These are phyloP conservation scores for Arctium lappa DNA, from an alignment of 129 eudicot species.

Conservation along the genomic window DNA sequence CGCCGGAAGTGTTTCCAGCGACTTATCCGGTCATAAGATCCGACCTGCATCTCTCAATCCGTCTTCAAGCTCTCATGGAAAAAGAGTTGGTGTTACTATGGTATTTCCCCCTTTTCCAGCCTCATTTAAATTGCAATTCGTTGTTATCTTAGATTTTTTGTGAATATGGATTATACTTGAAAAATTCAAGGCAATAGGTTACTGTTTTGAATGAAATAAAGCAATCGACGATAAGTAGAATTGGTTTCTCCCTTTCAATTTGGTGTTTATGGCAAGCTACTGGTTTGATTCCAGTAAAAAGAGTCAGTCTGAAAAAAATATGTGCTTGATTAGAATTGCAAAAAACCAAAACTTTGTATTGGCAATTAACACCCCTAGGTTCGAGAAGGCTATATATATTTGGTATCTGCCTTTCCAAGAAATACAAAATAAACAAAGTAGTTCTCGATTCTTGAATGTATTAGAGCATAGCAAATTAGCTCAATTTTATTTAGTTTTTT, in stretches of 20 bases:
- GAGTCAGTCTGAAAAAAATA: background rate
- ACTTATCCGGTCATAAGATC: constrained; percentile 50
- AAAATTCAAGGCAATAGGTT: background rate
- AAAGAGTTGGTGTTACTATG: constrained; percentile 76
- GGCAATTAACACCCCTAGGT: background rate
- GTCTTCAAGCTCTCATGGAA: constrained; percentile 37
- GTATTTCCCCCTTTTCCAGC: constrained; percentile 29
- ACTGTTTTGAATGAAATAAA: background rate
- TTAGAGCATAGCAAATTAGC: background rate
- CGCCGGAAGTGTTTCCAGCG: constrained; percentile 42
- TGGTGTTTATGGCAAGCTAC: background rate
- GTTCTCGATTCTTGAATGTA: background rate
- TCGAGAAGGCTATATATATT: background rate
- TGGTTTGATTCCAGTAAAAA: background rate
- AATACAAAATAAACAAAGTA: background rate
- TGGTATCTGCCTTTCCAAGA: background rate
- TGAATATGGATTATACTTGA: background rate
- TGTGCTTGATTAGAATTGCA: background rate
- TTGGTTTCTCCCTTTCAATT: background rate
- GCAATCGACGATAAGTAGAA: background rate
- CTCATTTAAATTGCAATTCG: background rate
- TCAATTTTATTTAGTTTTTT: too few species aligned
- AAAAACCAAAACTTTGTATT: background rate
- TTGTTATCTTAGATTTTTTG: background rate
- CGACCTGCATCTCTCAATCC: constrained; percentile 56